These are phyloP conservation scores for Choiromyces venosus DNA, from an alignment of 495 filamentous ascomycete genomes.

Conservation along the genomic window DNA sequence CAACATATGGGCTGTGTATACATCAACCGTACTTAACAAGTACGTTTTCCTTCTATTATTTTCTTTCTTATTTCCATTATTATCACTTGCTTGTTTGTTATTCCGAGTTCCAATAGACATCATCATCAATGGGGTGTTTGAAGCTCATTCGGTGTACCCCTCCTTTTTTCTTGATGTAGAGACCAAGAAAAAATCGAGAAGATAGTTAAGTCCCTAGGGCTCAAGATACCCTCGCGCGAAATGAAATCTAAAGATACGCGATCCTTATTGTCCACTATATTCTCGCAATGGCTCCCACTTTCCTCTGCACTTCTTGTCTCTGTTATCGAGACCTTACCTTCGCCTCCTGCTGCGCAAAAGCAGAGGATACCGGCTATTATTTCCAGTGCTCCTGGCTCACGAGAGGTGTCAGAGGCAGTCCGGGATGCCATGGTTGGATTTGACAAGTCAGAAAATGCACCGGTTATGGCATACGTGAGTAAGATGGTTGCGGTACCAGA, in stretches of 20 bases:
- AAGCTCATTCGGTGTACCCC: background rate
- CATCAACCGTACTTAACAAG: slow-evolving; percentile 58
- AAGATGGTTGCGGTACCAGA: slow-evolving; percentile 96
- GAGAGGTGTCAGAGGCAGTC: slow-evolving; percentile 60
- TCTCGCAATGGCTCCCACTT: slow-evolving; percentile 83
- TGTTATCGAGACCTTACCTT: slow-evolving; percentile 85
- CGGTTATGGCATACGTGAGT: slow-evolving; percentile 90
- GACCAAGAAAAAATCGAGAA: slow-evolving; percentile 81
- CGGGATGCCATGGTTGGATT: slow-evolving; percentile 77
- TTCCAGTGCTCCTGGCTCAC: slow-evolving; percentile 69
- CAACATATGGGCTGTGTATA: slow-evolving; percentile 94
- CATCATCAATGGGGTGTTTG: background rate
- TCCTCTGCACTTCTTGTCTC: slow-evolving; percentile 91
- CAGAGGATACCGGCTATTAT: slow-evolving; percentile 72
- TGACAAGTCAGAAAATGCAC: slow-evolving; percentile 60
- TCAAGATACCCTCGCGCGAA: slow-evolving; percentile 76
- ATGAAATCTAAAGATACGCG: slow-evolving; percentile 78
- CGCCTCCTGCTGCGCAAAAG: slow-evolving; percentile 77
- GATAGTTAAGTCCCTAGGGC: slow-evolving; percentile 83
- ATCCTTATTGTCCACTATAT: slow-evolving; percentile 76
- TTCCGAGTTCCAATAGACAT: slow-evolving; percentile 32
- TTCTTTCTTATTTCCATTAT: slow-evolving; percentile 27
- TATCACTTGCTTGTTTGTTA: slow-evolving; percentile 28
- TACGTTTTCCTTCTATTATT: slow-evolving; percentile 36
- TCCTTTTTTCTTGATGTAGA: slow-evolving; percentile 46